A percentile compares a stretch with the other conserved stretches of the same genome.
These are phyloP conservation scores for Syzygium aqueum DNA, from an alignment of 345 rosid species.

Conservation along the genomic window DNA sequence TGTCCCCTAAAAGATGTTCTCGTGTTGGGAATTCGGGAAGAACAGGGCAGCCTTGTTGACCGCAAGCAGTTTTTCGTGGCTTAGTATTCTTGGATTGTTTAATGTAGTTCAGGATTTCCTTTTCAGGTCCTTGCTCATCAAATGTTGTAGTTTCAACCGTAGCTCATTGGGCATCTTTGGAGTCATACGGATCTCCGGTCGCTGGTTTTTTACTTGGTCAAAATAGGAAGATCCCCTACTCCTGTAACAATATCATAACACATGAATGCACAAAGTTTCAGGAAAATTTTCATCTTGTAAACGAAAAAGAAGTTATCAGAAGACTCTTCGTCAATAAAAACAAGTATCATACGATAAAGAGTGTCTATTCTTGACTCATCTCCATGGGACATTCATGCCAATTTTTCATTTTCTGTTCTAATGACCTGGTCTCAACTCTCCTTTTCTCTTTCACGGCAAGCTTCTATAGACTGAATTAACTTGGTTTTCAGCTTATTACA, in stretches of 20 bases:
- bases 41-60: neutral
- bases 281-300: neutral
- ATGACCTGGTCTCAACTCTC: neutral
- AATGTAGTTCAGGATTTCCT: neutral
- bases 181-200: neutral
- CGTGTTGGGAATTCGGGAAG: neutral
- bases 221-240: too few species aligned
- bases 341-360: neutral
- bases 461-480: neutral
- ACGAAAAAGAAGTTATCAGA: too few species aligned
- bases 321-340: neutral
- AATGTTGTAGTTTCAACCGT: neutral
- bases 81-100: neutral
- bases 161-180: neutral
- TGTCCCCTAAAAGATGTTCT: neutral
- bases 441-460: neutral
- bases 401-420: neutral
- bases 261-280: neutral
- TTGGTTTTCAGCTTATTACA: neutral
- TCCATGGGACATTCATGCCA: neutral
- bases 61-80: neutral
- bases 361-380: neutral
- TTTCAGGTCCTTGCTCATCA: neutral
- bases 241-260: neutral
- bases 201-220: neutral